A percentile compares a stretch with the other conserved stretches of the same genome.
Evolutionary conservation across 768 basidiomycete genomes (phyloP).

Genomic region (Boletus sp.): DNA sequence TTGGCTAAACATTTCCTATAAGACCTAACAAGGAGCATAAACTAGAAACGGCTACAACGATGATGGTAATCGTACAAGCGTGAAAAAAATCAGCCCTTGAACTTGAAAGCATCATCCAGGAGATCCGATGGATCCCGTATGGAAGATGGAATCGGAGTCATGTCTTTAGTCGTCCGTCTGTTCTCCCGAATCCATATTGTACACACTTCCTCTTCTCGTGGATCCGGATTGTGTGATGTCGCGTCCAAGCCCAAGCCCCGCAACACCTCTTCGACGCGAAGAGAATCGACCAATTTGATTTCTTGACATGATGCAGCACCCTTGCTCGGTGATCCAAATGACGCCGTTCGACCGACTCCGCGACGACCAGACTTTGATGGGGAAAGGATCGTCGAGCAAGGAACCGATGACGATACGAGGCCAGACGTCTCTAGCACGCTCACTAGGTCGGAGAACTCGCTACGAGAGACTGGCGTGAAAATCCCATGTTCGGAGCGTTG

Average conservation of each 20-base stretch:
- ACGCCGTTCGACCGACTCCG: constrained; percentile 54
- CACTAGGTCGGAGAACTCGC: constrained; percentile 73
- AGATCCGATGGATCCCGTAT: constrained; percentile 4
- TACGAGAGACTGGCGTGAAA: constrained; percentile 67
- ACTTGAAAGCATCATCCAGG: constrained; percentile 37
- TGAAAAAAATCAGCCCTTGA: constrained; percentile 29
- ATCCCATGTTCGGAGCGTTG: constrained; percentile 51
- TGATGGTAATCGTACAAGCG: not conserved
- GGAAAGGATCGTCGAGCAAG: constrained; percentile 32
- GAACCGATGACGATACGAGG: constrained; percentile 43
- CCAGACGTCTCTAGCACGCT: constrained; percentile 75
- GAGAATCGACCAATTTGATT: constrained; percentile 52
- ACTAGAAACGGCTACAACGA: constrained; percentile 10
- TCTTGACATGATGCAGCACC: constrained; percentile 41
- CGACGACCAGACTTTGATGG: constrained; percentile 51
- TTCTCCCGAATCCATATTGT: constrained; percentile 44
- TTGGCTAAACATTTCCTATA: constrained; percentile 12
- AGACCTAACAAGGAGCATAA: constrained; percentile 7
- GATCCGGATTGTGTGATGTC: constrained; percentile 27
- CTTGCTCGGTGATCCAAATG: constrained; percentile 45
- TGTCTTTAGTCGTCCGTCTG: constrained; percentile 37
- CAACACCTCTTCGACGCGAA: constrained; percentile 67
- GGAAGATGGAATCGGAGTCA: constrained; percentile 20
- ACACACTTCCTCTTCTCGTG: constrained; percentile 43
- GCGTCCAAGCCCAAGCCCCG: constrained; percentile 55